A percentile compares a stretch with the other conserved stretches of the same genome.
phyloP scores from a whole-genome alignment of 768 basidiomycete species.

The Tulasnella sp. region DNA sequence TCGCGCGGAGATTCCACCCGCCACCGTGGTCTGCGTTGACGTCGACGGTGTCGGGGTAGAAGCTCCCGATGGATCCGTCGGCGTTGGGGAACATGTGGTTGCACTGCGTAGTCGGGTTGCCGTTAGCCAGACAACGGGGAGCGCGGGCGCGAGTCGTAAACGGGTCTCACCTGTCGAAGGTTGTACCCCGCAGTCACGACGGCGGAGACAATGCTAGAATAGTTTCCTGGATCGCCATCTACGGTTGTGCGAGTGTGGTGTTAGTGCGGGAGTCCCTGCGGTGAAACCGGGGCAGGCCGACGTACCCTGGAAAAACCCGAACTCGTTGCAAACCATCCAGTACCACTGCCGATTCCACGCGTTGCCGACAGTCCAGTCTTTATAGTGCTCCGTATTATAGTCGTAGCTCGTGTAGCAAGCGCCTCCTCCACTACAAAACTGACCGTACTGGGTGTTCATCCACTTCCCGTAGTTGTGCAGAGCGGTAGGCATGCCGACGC shows the following conservation, averaged over 20 bases:
- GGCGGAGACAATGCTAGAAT: slow-evolving; percentile 23
- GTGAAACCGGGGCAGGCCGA: neutral
- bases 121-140: too few species aligned
- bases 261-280: neutral
- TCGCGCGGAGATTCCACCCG: slow-evolving; percentile 27
- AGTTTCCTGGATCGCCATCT: slow-evolving; percentile 31
- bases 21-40: slow-evolving; percentile 17
- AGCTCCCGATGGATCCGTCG: neutral
- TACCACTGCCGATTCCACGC: neutral
- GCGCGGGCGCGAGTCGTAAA: too few species aligned
- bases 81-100: slow-evolving; percentile 30
- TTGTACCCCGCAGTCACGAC: slow-evolving; percentile 21
- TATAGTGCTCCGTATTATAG: neutral
- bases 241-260: neutral
- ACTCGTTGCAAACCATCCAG: slow-evolving; percentile 26
- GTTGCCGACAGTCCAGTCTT: slow-evolving; percentile 15
- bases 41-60: neutral
- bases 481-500: slow-evolving; percentile 12
- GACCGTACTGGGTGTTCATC: neutral
- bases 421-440: neutral
- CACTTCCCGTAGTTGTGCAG: neutral
- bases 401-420: slow-evolving; percentile 13
- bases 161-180: neutral
- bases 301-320: slow-evolving; percentile 17
- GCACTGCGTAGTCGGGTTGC: neutral